phyloP scores from a whole-genome alignment of 2,329 filamentous ascomycete species.

The Microcyclospora pomicola region DNA sequence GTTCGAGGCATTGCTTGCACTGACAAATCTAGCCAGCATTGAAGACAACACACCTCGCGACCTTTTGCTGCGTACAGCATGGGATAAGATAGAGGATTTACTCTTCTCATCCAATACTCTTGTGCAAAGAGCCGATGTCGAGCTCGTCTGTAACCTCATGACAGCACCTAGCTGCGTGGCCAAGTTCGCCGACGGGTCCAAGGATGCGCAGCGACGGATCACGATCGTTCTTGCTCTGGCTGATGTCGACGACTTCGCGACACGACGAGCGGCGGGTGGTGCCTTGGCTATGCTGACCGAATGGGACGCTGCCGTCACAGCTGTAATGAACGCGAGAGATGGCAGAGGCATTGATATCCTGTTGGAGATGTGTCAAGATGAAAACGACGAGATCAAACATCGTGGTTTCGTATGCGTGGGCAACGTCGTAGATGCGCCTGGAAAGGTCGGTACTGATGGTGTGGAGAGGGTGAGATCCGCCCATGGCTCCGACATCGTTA shows the following conservation, averaged over 20 bases:
- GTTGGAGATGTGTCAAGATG: conserved; percentile 64
- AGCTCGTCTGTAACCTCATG: conserved; percentile 84
- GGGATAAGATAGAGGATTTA: conserved; percentile 68
- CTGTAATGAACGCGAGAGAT: conserved; percentile 46
- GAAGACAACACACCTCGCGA: conserved; percentile 50
- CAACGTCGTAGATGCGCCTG: conserved; percentile 59
- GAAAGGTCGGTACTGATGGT: conserved; percentile 48
- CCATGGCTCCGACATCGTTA: conserved; percentile 54
- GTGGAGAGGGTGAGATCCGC: conserved; percentile 43
- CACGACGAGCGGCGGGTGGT: conserved; percentile 72
- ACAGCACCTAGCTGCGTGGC: conserved; percentile 52
- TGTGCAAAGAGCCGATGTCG: conserved; percentile 70
- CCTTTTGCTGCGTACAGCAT: conserved; percentile 59
- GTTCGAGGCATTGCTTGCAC: conserved; percentile 79
- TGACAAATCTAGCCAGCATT: conserved; percentile 79
- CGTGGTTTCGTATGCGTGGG: conserved; percentile 51
- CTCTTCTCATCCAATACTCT: conserved; percentile 62
- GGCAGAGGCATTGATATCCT: conserved; percentile 57
- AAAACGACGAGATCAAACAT: conserved; percentile 49
- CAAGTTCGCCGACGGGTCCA: conserved; percentile 53
- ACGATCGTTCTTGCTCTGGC: conserved; percentile 78
- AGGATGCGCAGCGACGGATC: conserved; percentile 57
- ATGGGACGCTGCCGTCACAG: conserved; percentile 59
- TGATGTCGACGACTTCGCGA: conserved; percentile 69
- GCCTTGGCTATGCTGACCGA: conserved; percentile 73